Evolutionary conservation across 73 alveolate species (phyloP), one percentile per base, ranked within the genome.

Genomic region (Symbiodinium natans): DNA sequence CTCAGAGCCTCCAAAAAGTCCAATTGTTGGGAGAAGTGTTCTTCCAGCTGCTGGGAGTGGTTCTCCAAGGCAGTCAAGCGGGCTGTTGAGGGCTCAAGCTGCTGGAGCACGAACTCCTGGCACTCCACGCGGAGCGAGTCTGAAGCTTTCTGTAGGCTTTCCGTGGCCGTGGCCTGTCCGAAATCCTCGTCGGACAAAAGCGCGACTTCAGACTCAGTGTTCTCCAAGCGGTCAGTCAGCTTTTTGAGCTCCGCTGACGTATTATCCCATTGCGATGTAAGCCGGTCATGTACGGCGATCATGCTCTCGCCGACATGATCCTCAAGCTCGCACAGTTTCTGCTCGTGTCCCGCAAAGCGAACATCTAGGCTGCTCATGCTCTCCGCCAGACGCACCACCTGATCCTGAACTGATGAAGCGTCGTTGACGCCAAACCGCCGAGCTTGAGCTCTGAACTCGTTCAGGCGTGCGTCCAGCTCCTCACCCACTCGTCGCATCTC

Each of bases 401-500:
- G 31, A 11, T 31, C 87, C 31, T 34, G 87, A 21, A 77, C n/a
- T 39, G 48, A 27, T 10, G 48, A 31, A 23, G 80, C 33, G 17
- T 63, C 80, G 80, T 29, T 63, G 36, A 63, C 9, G 80, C 80
- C 80, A 63, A 63, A 63, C 36, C 80, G 80, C 33, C 80, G 75
- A 38, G 86, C 95, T 68, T 89, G 86, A 2, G 41, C 74, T n/a
- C 95, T 82, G 73, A 89, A 9, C 97, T 90, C 97, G 15, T 68
- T 85, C 80, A 90, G 33, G 75, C 97, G 97, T 39, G 52, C 36
- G 31, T 90, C 97, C 89, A 90, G 84, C 46, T 83, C 95, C 97
- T 90, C 97, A 71, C 97, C 97, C 82, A 90, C 89, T 23, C 80
- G 41, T 17, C 89, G 87, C 97, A 90, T 90, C 97, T 90, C 97